These are phyloP conservation scores for Talaromyces funiculosus DNA, from an alignment of 2,329 filamentous ascomycete genomes.

Conservation along the genomic window DNA sequence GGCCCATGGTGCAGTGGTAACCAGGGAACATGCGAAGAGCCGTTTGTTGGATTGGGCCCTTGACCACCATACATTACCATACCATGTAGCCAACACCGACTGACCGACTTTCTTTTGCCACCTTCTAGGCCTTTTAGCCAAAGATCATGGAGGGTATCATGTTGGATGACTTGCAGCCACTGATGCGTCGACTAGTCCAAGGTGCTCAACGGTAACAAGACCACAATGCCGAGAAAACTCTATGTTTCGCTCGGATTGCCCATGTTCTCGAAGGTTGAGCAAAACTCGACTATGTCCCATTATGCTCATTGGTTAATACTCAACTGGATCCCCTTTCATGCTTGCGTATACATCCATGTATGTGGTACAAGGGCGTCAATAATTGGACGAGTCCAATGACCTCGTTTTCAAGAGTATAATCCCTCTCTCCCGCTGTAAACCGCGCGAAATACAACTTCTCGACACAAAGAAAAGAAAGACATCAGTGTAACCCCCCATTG, in stretches of 20 bases:
- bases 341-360: background rate
- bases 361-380: conserved; percentile 3
- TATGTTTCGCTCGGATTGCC: background rate
- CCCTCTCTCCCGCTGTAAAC: background rate
- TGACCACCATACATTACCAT: too few relatives aligned
- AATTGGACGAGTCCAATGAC: background rate
- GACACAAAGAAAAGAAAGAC: background rate
- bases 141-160: background rate
- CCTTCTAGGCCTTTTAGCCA: background rate
- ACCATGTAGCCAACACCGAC: background rate
- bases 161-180: background rate
- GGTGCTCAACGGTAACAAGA: background rate
- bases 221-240: background rate
- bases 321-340: background rate
- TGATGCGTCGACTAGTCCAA: background rate
- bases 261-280: background rate
- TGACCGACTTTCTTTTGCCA: background rate
- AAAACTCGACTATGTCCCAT: background rate
- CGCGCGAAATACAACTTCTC: background rate
- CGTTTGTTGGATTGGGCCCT: too few relatives aligned
- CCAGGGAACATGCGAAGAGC: too few relatives aligned
- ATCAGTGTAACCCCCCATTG: background rate
- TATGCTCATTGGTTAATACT: background rate
- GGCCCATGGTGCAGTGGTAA: too few relatives aligned
- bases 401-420: background rate